These are phyloP conservation scores for Trichoderma cornu-damae DNA, from an alignment of 2,329 filamentous ascomycete genomes.

Conservation along the genomic window DNA sequence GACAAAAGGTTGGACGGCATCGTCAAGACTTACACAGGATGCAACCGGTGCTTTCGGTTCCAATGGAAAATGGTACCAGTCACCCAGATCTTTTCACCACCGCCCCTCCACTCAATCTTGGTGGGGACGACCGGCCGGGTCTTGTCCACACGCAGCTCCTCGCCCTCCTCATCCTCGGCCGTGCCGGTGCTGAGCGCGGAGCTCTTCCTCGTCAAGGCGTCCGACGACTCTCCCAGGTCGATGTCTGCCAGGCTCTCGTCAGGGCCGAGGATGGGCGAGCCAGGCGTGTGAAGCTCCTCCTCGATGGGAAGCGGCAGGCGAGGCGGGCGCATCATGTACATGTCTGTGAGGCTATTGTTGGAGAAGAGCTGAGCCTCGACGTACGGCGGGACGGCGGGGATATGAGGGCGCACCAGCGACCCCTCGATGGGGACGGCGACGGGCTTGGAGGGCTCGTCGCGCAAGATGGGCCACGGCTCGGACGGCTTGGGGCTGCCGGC, in stretches of 20 bases:
- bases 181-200: constrained; percentile 58
- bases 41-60: constrained; percentile 87
- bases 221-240: constrained; percentile 47
- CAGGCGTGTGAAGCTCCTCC: constrained; percentile 82
- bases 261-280: constrained; percentile 79
- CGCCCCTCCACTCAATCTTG: constrained; percentile 75
- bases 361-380: constrained; percentile 43
- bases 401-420: constrained; percentile 36
- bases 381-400: constrained; percentile 30
- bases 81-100: constrained; percentile 87
- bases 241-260: constrained; percentile 53
- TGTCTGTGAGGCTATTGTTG: constrained; percentile 56
- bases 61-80: constrained; percentile 97
- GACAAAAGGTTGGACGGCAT: neutral
- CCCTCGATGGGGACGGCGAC: constrained; percentile 51
- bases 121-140: constrained; percentile 76
- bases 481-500: constrained; percentile 24
- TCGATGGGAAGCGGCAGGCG: constrained; percentile 89
- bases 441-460: constrained; percentile 47
- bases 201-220: constrained; percentile 47
- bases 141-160: constrained; percentile 71
- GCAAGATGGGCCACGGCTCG: constrained; percentile 24
- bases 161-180: constrained; percentile 71
- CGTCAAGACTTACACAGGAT: constrained; percentile 72
- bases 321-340: constrained; percentile 69